Base-by-base conservation (phyloP, 2,329 filamentous ascomycete species). In the Alternaria brassicae region DNA sequence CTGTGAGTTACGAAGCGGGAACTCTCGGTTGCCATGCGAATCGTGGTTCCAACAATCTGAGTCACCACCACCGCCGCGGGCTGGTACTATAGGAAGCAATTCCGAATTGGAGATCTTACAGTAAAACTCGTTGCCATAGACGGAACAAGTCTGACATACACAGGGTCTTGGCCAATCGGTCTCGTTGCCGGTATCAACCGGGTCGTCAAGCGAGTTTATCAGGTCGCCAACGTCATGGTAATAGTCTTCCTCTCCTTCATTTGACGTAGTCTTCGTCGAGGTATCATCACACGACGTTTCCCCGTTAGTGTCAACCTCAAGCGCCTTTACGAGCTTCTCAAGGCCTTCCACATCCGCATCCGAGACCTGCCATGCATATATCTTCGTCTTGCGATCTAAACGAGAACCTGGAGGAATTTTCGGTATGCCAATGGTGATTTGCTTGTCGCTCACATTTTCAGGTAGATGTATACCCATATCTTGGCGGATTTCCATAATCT, bases 401-500 rank as follows among this genome's bases (percentile, higher is more conserved):
- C 30, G 15, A 39, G 8, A 27, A 8, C 17, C 10, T 13, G n/a
- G 9, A 0, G 15, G 12, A 19, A 39, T 32, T 15, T 54, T 34
- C 1, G 63, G 63, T 7, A 61, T 50, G 9, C 53, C 44, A 21
- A 68, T 60, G 3, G 62, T 27, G 4, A 68, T 50, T 12, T 23
- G 37, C 15, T 55, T 34, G 6, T 60, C 61, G 28, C 39, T 17
- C 10, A 48, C n/a, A 3, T 36, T 52, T 15, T 65, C 60, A 2
- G 65, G 66, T 13, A 65, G 42, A 23, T 37, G 13, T 5, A 68
- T 49, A 2, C 62, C 61, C 36, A 60, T 54, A 7, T 53, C 40
- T 9, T 61, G 58, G 25, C 63, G 57, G 7, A 53, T 49, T 10
- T 63, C 49, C 19, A 71, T 44, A 12, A 68, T 68, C 13, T 65